phyloP scores from a whole-genome alignment of 768 basidiomycete genomes.

The Peribolospora baueri region DNA sequence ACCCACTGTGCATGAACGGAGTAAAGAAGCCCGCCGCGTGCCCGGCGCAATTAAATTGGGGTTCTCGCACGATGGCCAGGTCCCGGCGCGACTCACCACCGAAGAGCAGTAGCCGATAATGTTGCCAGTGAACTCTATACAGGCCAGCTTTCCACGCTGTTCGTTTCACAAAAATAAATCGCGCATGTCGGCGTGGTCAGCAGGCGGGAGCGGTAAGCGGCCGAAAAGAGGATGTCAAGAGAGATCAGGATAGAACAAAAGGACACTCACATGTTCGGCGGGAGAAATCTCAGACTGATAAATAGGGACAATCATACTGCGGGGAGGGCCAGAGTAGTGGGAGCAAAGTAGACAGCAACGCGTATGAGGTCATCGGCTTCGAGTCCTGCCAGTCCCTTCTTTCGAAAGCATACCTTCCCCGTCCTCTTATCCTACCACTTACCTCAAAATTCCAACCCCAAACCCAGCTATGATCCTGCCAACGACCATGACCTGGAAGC shows the following conservation, averaged over 20 bases:
- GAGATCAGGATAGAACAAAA: not conserved
- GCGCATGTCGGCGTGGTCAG: not conserved
- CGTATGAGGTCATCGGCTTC: not conserved
- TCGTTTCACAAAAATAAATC: not conserved
- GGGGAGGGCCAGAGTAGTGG: not conserved
- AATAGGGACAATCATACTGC: conserved; percentile 75
- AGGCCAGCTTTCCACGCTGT: conserved; percentile 69
- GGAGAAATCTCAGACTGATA: conserved; percentile 93
- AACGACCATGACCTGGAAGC: conserved; percentile 55
- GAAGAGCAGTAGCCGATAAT: conserved; percentile 72
- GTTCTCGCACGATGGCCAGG: no score
- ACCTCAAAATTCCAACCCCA: conserved; percentile 76
- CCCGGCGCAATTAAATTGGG: no score
- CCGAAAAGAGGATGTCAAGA: no score
- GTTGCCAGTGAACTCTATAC: conserved; percentile 87
- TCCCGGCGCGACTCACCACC: conserved; percentile 33
- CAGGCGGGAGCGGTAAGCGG: not conserved
- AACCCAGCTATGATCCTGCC: conserved; percentile 65
- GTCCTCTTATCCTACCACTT: conserved; percentile 16
- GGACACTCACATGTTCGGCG: conserved; percentile 44
- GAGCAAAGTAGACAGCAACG: not conserved
- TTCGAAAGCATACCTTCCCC: conserved; percentile 7
- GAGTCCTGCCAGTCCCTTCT: not conserved
- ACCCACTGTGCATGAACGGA: conserved; percentile 38
- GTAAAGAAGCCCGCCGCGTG: not conserved